Evolutionary conservation across 371 early-diverging fungal genomes (phyloP), one percentile per base, ranked within the genome.

Genomic region (Apophysomyces ossiformis): DNA sequence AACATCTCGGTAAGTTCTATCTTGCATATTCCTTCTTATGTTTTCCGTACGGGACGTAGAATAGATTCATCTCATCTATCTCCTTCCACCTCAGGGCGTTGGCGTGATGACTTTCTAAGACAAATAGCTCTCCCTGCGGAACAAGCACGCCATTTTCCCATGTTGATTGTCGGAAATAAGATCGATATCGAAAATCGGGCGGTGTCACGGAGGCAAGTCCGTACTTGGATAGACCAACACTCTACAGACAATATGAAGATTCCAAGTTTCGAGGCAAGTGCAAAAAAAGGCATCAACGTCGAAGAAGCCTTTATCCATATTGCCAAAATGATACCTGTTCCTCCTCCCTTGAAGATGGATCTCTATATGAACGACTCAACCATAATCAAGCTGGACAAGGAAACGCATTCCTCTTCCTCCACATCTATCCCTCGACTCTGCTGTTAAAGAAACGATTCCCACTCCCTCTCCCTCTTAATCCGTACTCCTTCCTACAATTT

Each of bases 111-210:
- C 76, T 97, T 97, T 61, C 69, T 96, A 67, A 86, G 93, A 50
- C 95, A 96, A 73, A 72, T 73, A 2, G 66, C 71, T 11, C 44
- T 75, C 26, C 78, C 78, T 12, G 87, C 89, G n/a, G 89, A 87
- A 39, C 91, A 94, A 50, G 81, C 90, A 32, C 89, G 90, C 44
- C 90, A 92, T 73, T 96, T 97, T 69, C 96, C 96, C 8, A 91
- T 97, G 72, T 87, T 96, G 12, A 86, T 95, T 21, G 73, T 97
- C 15, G 99, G 98, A 59, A 99, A 99, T 82, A 99, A 99, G 83
- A 89, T 95, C 39, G 99, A 99, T 72, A 74, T 96, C 63, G 92
- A 95, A 68, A 94, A 95, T 57, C 82, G 97, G 35, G 92, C 92
- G 36, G 85, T 88, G 0, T 83, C 88, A n/a, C 72, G 83, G 66